Conservation (phyloP, 192 early-diverging fungal genomes). For the Backusella mclennaniae region DNA sequence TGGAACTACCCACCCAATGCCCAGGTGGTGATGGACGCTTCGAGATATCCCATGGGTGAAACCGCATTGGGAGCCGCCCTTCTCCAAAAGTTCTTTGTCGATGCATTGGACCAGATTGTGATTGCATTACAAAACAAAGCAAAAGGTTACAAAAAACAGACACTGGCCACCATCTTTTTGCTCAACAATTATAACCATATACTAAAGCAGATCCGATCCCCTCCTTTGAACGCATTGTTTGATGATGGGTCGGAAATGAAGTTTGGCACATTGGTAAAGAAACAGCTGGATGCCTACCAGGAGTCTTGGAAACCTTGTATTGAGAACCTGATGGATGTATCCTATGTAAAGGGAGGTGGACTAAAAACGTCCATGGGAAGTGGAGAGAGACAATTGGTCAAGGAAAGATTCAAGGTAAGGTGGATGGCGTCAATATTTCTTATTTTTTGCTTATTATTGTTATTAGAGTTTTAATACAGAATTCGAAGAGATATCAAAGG, state of each 20-base stretch:
- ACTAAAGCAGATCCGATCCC: slow-evolving; percentile 57
- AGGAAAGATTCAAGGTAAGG: slow-evolving; percentile 80
- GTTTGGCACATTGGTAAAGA: slow-evolving; percentile 54
- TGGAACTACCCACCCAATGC: slow-evolving; percentile 44
- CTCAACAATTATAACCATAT: slow-evolving; percentile 85
- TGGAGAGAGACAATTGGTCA: slow-evolving; percentile 67
- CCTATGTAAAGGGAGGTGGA: slow-evolving; percentile 61
- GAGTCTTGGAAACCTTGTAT: slow-evolving; percentile 77
- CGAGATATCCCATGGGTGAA: background rate
- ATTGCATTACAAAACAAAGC: slow-evolving; percentile 68
- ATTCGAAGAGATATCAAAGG: slow-evolving; percentile 70
- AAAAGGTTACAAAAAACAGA: slow-evolving; percentile 69
- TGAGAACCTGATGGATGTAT: slow-evolving; percentile 72
- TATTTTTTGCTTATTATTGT: too few species aligned
- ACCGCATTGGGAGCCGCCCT: slow-evolving; percentile 18
- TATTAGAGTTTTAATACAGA: slow-evolving; percentile 76
- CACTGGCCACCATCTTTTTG: slow-evolving; percentile 68
- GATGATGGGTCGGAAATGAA: slow-evolving; percentile 45
- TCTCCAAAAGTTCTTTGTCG: slow-evolving; percentile 37
- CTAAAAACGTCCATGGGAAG: slow-evolving; percentile 60
- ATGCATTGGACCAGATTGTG: slow-evolving; percentile 56
- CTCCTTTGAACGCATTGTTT: slow-evolving; percentile 45
- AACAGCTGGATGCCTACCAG: slow-evolving; percentile 49
- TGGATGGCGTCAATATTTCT: too few species aligned
- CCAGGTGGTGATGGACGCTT: background rate